Base-by-base conservation (phyloP, 208 protist species). In the Wallacemonas sp. region DNA sequence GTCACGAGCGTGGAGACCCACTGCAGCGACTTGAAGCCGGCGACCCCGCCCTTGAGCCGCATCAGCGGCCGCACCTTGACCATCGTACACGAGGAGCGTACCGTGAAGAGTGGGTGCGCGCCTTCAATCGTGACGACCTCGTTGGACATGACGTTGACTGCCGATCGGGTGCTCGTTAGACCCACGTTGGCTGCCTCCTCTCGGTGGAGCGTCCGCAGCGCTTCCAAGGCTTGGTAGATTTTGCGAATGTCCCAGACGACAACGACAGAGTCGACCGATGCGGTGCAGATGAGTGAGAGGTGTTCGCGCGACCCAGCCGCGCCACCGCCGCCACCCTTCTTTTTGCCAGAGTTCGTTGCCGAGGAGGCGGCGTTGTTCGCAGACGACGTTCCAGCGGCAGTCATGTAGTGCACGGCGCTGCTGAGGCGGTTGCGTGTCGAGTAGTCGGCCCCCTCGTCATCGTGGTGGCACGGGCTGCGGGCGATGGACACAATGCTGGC, bases 221-320 rank as follows among this genome's bases (percentile, higher is more conserved):
- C 74, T 59, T 92, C 85, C 3, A 96, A 41, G 8, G 79, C 63
- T 50, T 85, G 68, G 66, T 93, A 96, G 22, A 96, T 85, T 42
- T 82, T 89, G 21, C 78, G 66, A 12, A 91, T 39, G 59, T 93
- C 87, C 87, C 90, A 96, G n/a, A 96, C 70, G 3, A 90, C 79
- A 17, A 96, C 60, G 58, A 79, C 83, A 10, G 83, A 91, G 58
- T 96, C 90, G 10, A 87, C 81, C 2, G 89, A 92, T 0, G 89
- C 89, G 19, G 79, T 87, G 61, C 89, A 95, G 24, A 95, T 74
- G 39, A 95, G 78, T 12, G 80, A 85, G 24, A 95, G 74, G 75
- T 95, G 89, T 55, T 90, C 76, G 3, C 85, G 77, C 3, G 62
- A 68, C 26, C 76, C 72, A 24, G 2, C 41, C 15, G 36, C 52